Conservation (phyloP, 2,329 filamentous ascomycete species). For the Paecilomyces fulvus region DNA sequence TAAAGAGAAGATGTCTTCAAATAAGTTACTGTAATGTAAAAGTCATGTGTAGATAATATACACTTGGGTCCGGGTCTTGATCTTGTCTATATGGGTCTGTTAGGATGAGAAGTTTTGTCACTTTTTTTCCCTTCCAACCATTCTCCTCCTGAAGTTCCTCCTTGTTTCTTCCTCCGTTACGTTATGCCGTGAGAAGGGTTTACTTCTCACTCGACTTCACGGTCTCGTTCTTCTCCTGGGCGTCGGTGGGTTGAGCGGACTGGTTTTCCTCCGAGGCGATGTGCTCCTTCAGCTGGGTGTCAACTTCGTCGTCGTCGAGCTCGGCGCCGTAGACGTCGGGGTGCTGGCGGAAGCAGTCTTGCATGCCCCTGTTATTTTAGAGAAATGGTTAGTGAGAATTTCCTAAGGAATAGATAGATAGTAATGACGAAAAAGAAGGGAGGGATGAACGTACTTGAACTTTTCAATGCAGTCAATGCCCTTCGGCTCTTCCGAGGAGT, state of each 20-base stretch:
- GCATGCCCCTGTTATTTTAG: constrained; percentile 66
- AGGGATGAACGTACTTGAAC: constrained; percentile 64
- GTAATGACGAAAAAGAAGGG: neutral
- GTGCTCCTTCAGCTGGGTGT: constrained; percentile 26
- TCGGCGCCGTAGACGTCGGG: constrained; percentile 91
- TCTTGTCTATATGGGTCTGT: neutral
- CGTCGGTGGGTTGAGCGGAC: constrained; percentile 23
- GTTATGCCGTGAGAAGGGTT: constrained; percentile 6
- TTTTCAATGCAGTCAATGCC: constrained; percentile 96
- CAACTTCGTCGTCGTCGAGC: constrained; percentile 63
- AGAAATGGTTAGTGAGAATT: constrained; percentile 20
- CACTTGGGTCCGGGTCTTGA: constrained; percentile 10
- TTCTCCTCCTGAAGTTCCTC: neutral
- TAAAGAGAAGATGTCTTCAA: neutral
- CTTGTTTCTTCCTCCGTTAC: neutral
- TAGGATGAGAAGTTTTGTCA: neutral
- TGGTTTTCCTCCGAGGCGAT: constrained; percentile 6
- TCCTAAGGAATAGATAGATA: constrained; percentile 1
- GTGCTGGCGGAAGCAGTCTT: constrained; percentile 88
- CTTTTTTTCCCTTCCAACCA: neutral
- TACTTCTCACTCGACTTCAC: constrained; percentile 8
- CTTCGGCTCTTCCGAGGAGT: constrained; percentile 88
- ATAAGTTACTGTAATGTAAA: neutral
- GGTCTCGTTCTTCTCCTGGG: constrained; percentile 16
- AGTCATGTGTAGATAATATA: neutral